These are phyloP conservation scores for Lachnellula willkommii DNA, from an alignment of 2,329 filamentous ascomycete species.

Conservation along the genomic window DNA sequence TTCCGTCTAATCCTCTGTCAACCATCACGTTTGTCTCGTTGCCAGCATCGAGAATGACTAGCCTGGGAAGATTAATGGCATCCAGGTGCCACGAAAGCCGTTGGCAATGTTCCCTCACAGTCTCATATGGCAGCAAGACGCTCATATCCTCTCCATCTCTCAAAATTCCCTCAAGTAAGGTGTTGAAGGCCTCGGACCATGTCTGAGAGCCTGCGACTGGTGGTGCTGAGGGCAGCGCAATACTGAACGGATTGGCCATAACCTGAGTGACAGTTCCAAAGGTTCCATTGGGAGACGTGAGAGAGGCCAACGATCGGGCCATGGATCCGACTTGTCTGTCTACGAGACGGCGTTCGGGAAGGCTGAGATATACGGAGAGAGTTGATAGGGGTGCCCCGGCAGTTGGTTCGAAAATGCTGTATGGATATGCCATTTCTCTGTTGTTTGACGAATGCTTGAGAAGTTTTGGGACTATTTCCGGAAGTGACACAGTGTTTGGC, in stretches of 20 bases:
- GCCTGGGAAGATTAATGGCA: slow-evolving; percentile 44
- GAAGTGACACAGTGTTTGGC: not conserved
- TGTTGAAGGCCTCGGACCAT: slow-evolving; percentile 54
- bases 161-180: slow-evolving; percentile 50
- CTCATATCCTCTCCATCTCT: slow-evolving; percentile 57
- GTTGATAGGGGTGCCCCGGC: slow-evolving; percentile 24
- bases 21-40: slow-evolving; percentile 48
- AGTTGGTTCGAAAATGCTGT: slow-evolving; percentile 26
- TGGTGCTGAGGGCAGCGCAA: slow-evolving; percentile 2
- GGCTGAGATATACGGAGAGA: slow-evolving; percentile 23
- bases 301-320: slow-evolving; percentile 23
- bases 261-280: slow-evolving; percentile 28
- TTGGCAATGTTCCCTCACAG: slow-evolving; percentile 48
- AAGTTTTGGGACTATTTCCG: slow-evolving; percentile 21
- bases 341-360: slow-evolving; percentile 20
- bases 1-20: slow-evolving; percentile 12
- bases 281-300: slow-evolving; percentile 25
- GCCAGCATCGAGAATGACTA: slow-evolving; percentile 51
- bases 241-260: slow-evolving; percentile 17
- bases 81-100: slow-evolving; percentile 47
- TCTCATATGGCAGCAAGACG: slow-evolving; percentile 52
- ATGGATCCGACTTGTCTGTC: slow-evolving; percentile 28
- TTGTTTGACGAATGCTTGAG: slow-evolving; percentile 30
- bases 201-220: slow-evolving; percentile 32
- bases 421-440: slow-evolving; percentile 29